Conservation (phyloP, 2,329 filamentous ascomycete genomes). For the Phialemonium atrogriseum region DNA sequence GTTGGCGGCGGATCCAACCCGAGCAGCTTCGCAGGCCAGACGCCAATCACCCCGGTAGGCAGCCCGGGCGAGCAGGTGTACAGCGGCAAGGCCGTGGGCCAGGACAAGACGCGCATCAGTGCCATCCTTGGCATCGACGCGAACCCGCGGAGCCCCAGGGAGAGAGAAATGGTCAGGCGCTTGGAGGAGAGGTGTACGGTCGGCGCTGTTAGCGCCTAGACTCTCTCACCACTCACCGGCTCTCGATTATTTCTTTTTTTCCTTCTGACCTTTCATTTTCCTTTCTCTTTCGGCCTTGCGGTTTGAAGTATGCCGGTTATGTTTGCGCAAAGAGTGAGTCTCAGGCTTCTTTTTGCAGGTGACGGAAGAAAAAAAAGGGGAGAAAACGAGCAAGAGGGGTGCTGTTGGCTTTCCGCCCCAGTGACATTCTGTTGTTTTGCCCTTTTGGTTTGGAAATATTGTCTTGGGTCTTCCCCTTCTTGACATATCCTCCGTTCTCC, state of each 20-base stretch:
- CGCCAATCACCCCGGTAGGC: constrained; percentile 45
- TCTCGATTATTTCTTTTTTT: not conserved
- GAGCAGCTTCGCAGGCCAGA: constrained; percentile 22
- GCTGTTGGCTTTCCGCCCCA: too few species aligned
- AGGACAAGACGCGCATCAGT: constrained; percentile 54
- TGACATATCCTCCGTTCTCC: too few species aligned
- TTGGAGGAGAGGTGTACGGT: constrained; percentile 37
- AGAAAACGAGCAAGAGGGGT: too few species aligned
- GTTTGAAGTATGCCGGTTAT: too few species aligned
- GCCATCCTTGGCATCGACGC: constrained; percentile 54
- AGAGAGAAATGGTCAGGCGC: constrained; percentile 48
- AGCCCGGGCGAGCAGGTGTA: constrained; percentile 42
- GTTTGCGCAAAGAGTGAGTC: too few species aligned
- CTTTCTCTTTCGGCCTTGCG: constrained; percentile 1
- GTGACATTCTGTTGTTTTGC: too few species aligned
- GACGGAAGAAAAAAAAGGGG: too few species aligned
- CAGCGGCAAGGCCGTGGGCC: constrained; percentile 21
- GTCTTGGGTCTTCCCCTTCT: too few species aligned
- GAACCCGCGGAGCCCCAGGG: constrained; percentile 47
- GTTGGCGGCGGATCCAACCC: constrained; percentile 10
- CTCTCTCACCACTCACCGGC: not conserved
- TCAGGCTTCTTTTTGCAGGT: too few species aligned
- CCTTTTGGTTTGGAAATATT: too few species aligned
- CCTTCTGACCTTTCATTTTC: not conserved
- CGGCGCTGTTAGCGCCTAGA: constrained; percentile 22